Conservation (phyloP, 139 green algal genomes). For the Chlorella sp. region DNA sequence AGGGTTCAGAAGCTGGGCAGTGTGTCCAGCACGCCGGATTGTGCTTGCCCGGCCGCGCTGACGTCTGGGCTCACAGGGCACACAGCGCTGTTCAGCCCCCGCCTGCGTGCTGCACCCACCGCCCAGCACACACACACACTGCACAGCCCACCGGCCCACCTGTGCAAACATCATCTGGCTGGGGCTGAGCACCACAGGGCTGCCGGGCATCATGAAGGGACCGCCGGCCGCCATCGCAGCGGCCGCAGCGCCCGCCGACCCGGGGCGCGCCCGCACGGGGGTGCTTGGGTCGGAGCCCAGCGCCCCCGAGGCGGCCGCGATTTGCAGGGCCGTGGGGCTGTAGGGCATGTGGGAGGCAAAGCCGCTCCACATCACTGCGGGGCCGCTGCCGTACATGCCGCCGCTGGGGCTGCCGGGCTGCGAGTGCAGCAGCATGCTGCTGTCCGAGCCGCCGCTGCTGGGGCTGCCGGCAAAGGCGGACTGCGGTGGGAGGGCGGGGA, state of each 20-base stretch:
- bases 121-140: not conserved
- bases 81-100: not conserved
- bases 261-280: not conserved
- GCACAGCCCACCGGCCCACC: not conserved
- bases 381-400: not conserved
- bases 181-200: conserved; percentile 25
- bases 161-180: conserved; percentile 37
- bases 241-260: not conserved
- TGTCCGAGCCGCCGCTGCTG: conserved; percentile 22
- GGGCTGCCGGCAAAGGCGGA: conserved; percentile 13
- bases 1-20: not conserved
- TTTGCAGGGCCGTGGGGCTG: conserved; percentile 24
- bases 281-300: conserved; percentile 32
- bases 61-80: not conserved
- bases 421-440: conserved; percentile 22
- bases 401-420: conserved; percentile 8
- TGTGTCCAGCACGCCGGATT: not conserved
- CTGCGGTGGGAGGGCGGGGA: not conserved
- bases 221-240: not conserved
- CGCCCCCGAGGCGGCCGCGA: conserved; percentile 21
- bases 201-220: conserved; percentile 19
- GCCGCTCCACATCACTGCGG: conserved; percentile 13
- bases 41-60: not conserved
- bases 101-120: not conserved
- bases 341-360: conserved; percentile 29